phyloP scores from a whole-genome alignment of 495 filamentous ascomycete species.

The Neurospora sp. region DNA sequence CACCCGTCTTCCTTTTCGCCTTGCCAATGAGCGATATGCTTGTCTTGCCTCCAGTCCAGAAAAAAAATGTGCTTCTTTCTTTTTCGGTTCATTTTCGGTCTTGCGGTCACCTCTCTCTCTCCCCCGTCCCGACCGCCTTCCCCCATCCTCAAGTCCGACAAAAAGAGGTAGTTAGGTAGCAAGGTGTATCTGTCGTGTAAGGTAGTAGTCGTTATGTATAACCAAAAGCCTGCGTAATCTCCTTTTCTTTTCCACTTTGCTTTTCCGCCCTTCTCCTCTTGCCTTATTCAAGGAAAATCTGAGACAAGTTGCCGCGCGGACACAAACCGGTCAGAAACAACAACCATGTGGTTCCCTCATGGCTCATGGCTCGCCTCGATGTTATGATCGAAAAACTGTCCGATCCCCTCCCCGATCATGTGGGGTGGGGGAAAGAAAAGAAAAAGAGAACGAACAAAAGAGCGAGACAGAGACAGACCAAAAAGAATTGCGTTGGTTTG shows the following conservation, averaged over 20 bases:
- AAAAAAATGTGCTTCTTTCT: too few relatives aligned
- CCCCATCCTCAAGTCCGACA: neutral
- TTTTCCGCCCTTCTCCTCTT: neutral
- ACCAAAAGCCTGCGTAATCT: neutral
- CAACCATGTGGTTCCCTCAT: neutral
- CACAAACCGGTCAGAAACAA: neutral
- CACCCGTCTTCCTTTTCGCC: neutral
- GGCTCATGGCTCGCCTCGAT: neutral
- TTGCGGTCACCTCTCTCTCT: too few relatives aligned
- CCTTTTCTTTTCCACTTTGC: neutral
- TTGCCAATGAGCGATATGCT: too few relatives aligned
- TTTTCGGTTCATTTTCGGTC: too few relatives aligned
- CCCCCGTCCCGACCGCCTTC: neutral
- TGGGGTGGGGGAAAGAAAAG: neutral
- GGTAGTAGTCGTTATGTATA: neutral
- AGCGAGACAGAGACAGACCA: neutral
- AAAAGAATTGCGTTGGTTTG: neutral
- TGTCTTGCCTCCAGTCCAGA: too few relatives aligned
- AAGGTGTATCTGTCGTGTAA: neutral
- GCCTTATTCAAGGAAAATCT: neutral
- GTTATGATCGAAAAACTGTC: neutral
- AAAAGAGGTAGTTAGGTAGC: neutral
- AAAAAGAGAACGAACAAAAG: neutral
- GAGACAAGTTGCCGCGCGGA: neutral
- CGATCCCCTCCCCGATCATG: neutral